Conservation (phyloP, 495 filamentous ascomycete species). For the Trichoderma reesei region DNA sequence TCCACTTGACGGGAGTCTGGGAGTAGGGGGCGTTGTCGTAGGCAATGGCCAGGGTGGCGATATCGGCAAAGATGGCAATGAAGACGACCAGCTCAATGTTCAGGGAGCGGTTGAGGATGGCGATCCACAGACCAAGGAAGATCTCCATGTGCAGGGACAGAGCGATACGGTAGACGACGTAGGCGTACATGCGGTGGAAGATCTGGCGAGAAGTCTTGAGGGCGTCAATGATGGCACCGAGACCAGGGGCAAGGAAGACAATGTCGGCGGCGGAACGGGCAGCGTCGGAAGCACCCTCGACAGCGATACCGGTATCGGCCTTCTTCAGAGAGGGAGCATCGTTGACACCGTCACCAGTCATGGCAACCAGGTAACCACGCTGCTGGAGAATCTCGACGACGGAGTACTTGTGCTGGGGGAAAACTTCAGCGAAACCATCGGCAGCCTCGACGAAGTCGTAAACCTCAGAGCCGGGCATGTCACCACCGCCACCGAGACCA, state of each 20-base stretch:
- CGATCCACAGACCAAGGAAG: slow-evolving; percentile 86
- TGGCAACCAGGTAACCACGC: slow-evolving; percentile 91
- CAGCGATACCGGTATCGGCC: slow-evolving; percentile 88
- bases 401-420: slow-evolving; percentile 96
- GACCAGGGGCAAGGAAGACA: slow-evolving; percentile 82
- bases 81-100: slow-evolving; percentile 84
- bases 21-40: slow-evolving; percentile 90
- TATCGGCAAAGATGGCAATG: slow-evolving; percentile 90
- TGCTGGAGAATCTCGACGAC: slow-evolving; percentile 96
- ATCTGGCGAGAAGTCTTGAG: slow-evolving; percentile 92
- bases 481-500: slow-evolving; percentile 71
- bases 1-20: slow-evolving; percentile 85
- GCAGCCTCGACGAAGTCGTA: slow-evolving; percentile 93
- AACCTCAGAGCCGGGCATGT: slow-evolving; percentile 85
- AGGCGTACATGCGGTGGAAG: slow-evolving; percentile 95
- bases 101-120: slow-evolving; percentile 69
- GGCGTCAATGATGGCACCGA: slow-evolving; percentile 86
- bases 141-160: slow-evolving; percentile 83
- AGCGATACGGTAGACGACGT: slow-evolving; percentile 92
- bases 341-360: slow-evolving; percentile 98
- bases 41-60: slow-evolving; percentile 85
- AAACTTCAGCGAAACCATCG: slow-evolving; percentile 92
- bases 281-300: slow-evolving; percentile 88
- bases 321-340: slow-evolving; percentile 95
- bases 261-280: slow-evolving; percentile 90